Percentiles rank a stretch among this genome's conserved stretches.
phyloP scores from a whole-genome alignment of 495 filamentous ascomycete genomes.

The Tirmania nivea region DNA sequence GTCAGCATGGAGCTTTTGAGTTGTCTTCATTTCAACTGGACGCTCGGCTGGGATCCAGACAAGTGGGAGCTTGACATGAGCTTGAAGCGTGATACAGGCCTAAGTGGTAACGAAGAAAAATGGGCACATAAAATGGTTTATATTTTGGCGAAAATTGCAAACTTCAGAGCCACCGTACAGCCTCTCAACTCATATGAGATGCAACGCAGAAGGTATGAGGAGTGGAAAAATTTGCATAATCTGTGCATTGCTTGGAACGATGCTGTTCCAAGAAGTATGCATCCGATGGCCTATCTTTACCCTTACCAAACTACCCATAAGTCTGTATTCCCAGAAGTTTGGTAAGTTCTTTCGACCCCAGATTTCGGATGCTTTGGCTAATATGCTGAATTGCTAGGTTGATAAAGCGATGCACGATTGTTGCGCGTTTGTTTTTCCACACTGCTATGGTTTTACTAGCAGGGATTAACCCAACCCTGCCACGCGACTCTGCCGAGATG shows the following conservation, averaged over 20 bases:
- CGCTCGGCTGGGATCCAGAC: slow-evolving; percentile 76
- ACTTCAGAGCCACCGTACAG: slow-evolving; percentile 51
- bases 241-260: slow-evolving; percentile 67
- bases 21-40: slow-evolving; percentile 74
- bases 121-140: slow-evolving; percentile 86
- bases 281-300: slow-evolving; percentile 55
- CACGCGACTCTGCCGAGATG: slow-evolving; percentile 41
- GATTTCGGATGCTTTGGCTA: neutral
- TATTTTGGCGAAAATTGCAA: slow-evolving; percentile 69
- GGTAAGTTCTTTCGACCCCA: slow-evolving; percentile 29
- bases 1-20: slow-evolving; percentile 73
- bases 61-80: slow-evolving; percentile 72
- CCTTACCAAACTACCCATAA: slow-evolving; percentile 43
- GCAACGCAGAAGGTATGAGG: slow-evolving; percentile 39
- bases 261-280: slow-evolving; percentile 62
- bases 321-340: slow-evolving; percentile 71
- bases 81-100: slow-evolving; percentile 22
- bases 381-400: slow-evolving; percentile 30
- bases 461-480: slow-evolving; percentile 46
- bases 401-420: slow-evolving; percentile 55
- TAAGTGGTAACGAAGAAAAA: slow-evolving; percentile 44
- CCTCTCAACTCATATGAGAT: slow-evolving; percentile 13
- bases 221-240: slow-evolving; percentile 54
- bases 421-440: slow-evolving; percentile 82
- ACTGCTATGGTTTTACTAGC: slow-evolving; percentile 60